Evolutionary conservation across 257 asterid genomes (phyloP), one percentile per base, ranked within the genome.

Genomic region (Osmanthus fragrans): DNA sequence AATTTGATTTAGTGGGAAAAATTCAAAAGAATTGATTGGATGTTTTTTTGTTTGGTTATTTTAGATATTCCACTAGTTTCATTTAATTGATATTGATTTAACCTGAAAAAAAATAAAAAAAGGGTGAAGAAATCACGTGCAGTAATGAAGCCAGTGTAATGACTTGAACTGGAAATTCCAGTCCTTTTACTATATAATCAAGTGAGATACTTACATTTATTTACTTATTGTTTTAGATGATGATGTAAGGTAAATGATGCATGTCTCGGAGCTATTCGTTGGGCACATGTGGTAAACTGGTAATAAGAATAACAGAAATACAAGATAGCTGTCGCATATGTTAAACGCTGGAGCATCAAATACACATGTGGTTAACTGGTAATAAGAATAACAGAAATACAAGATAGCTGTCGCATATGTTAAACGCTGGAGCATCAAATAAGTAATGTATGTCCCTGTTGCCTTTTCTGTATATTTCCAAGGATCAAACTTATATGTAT

Each of bases 171-270:
- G 13, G 51, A 42, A 42, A 42, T 54, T 27, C 69, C 36, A 23
- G 34, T 63, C 21, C 58, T 63, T 11, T 25, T 63, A 63, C 34
- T 11, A 9, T 23, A 63, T 10, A 63, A 21, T 58, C 25, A 19
- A 54, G 27, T 56, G 66, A 56, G 18, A 25, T 63, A 25, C 68
- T 33, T 47, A 37, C 29, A 51, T 29, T 29, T 33, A 13, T 27
- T 73, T 63, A 11, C 40, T 70, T 58, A 73, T 34, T n/a, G 64
- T 58, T 74, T 69, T 47, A 32, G 76, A 64, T 39, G 15, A 25
- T 70, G 42, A 21, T 25, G 34, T 51, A 76, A 80, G 71, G 76
- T 72, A 70, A 77, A 77, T 72, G 73, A 74, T 47, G 33, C 68
- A 49, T 12, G 25, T 29, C 12, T 30, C 9, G 71, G 71, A 76